Base-by-base conservation (phyloP, 2,329 filamentous ascomycete species). In the Fusarium heterosporum region DNA sequence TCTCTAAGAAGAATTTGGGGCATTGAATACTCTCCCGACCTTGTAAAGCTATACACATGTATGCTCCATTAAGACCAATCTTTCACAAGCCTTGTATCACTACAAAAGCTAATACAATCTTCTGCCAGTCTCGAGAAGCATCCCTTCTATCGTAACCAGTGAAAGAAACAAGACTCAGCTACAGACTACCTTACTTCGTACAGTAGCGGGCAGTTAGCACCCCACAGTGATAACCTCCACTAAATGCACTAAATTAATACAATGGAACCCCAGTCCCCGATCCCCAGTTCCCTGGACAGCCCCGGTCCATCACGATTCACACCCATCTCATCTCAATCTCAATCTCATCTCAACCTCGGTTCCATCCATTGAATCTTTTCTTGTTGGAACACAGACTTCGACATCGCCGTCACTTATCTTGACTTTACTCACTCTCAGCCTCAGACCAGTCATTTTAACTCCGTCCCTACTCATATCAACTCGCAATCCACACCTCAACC, bases 171-270 rank as follows among this genome's bases (percentile, higher is more conserved):
- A 36, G 34, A 36, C 10, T 16, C n/a, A n/a, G n/a, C 16, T 16
- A n/a, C 16, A 22, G 22, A 22, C 22, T 22, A 22, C 22, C 22
- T 22, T 22, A 22, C 22, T 22, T 22, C 22, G 22, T 22, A 22
- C 22, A n/a, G 42, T 59, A 51, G 54, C 45, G 41, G 41, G 52
- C 14, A 39, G 41, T 68, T 68, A 51, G 55, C 51, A 69, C 65
- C 65, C 65, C 65, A 69, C 65, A 61, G 48, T 43, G 42, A 46
- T 25, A 22, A 45, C 28, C 53, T 58, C 65, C 65, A 69, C 52
- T 55, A 60, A 34, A 48, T 48, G 22, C 48, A 54, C 54, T 65
- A 60, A 64, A 52, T 40, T 16, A 54, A 54, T 36, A 16, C 34
- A 52, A 19, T 22, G 28, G 29, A 36, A 48, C 49, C 64, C 60